Evolutionary conservation across 805 yeast genomes (phyloP), one percentile per base, ranked within the genome.

Genomic region (Brettanomyces nanus): DNA sequence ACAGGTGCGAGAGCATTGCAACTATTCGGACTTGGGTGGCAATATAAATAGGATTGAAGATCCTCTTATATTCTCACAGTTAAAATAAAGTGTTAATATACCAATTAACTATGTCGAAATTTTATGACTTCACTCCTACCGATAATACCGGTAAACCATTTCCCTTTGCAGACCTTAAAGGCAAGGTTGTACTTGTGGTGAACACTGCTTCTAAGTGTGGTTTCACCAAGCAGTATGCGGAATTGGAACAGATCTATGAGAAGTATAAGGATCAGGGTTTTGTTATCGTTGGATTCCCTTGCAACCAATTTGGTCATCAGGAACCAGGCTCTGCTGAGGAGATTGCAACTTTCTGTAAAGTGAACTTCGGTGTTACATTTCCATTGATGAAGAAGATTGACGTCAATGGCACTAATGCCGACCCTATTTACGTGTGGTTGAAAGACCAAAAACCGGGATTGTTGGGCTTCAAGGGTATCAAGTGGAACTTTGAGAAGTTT

Each of bases 281-380:
- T 19, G 75, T 63, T 32, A 68, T 87, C 20, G 46, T 87, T 26
- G 96, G 87, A 0, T 86, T 87, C 71, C 97, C 97, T 23, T 85
- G 95, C 62, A 84, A 85, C 63, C 95, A 86, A 58, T 87, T 87
- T 56, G 89, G 82, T 19, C 65, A 73, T 49, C 82, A 92, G 66
- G 85, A 89, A 61, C 80, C 92, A 48, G 79, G 78, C 3, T 53
- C 73, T 3, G 76, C 73, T 36, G 72, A 77, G 40, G 87, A 83
- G 52, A 85, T 85, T 46, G 77, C 75, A 17, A 59, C 69, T 33
- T 83, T 82, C 64, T 87, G 96, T 61, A 62, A 73, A 31, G 54
- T 77, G 52, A 87, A 85, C 67, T 92, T 79, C 58, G 96, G 96
- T 38, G 97, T 90, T 30, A 67, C 82, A 14, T 90, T 92, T 80